These are phyloP conservation scores for Dovyalis caffra DNA, from an alignment of 345 rosid species.

Conservation along the genomic window DNA sequence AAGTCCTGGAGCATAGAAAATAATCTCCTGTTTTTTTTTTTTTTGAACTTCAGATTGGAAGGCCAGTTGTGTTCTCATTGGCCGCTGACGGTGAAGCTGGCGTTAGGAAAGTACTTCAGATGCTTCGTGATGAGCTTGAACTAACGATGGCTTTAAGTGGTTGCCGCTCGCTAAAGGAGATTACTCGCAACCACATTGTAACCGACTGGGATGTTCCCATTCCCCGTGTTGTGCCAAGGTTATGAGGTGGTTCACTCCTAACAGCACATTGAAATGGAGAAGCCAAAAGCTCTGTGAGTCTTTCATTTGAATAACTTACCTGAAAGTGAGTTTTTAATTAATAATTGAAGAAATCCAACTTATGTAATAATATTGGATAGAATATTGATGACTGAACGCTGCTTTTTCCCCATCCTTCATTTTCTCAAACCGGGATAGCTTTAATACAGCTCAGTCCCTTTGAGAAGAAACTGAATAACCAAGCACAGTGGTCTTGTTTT, in stretches of 20 bases:
- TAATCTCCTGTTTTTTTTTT: too few relatives aligned
- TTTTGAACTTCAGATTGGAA: constrained; percentile 57
- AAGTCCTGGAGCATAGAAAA: too few relatives aligned
- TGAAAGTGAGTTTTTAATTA: constrained; percentile 6
- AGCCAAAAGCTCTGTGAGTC: not conserved
- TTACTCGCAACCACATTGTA: constrained; percentile 62
- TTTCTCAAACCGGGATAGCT: not conserved
- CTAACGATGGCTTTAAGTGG: constrained; percentile 91
- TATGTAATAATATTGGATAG: not conserved
- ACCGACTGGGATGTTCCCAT: constrained; percentile 75
- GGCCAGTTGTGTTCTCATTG: constrained; percentile 79
- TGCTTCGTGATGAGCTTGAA: constrained; percentile 83
- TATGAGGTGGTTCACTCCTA: constrained; percentile 3
- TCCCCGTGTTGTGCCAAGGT: constrained; percentile 31
- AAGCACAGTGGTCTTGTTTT: not conserved
- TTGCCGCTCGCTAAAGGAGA: constrained; percentile 80
- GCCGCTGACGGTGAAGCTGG: constrained; percentile 83
- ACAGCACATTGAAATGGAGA: not conserved
- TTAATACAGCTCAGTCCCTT: not conserved
- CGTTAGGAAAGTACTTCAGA: constrained; percentile 62
- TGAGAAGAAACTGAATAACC: not conserved
- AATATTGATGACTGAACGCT: constrained; percentile 3
- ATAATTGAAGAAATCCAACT: not conserved
- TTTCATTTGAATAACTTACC: not conserved
- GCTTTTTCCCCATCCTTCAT: constrained; percentile 5